Evolutionary conservation across 768 basidiomycete genomes (phyloP).

Genomic region (Boletus patriciae): DNA sequence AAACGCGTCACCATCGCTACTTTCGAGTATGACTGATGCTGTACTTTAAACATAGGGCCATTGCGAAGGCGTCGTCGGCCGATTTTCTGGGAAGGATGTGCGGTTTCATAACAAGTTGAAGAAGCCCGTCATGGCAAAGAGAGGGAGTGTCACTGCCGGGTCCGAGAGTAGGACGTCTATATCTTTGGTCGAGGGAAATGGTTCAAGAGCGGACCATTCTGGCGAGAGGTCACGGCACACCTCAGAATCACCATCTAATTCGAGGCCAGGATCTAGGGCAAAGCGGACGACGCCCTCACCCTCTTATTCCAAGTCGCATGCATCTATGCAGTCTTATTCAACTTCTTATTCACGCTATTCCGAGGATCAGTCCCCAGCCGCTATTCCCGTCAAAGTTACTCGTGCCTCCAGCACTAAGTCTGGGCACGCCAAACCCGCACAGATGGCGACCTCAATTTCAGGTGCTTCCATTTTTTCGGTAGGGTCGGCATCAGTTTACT

Average conservation of each 20-base stretch:
- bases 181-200: slow-evolving; percentile 15
- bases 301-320: slow-evolving; percentile 11
- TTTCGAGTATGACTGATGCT: background rate
- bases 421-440: slow-evolving; percentile 20
- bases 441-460: slow-evolving; percentile 27
- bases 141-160: slow-evolving; percentile 32
- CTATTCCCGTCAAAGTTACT: background rate
- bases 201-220: background rate
- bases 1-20: background rate
- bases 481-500: slow-evolving; percentile 28
- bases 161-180: slow-evolving; percentile 19
- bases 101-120: slow-evolving; percentile 74
- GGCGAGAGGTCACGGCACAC: slow-evolving; percentile 6
- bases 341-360: slow-evolving; percentile 16
- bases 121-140: slow-evolving; percentile 75
- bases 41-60: slow-evolving; percentile 53
- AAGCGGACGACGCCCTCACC: slow-evolving; percentile 23
- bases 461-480: slow-evolving; percentile 30
- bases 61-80: slow-evolving; percentile 85
- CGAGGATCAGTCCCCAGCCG: slow-evolving; percentile 9
- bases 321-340: slow-evolving; percentile 16
- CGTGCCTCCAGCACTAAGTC: background rate
- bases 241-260: slow-evolving; percentile 20
- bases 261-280: slow-evolving; percentile 19
- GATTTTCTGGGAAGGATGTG: slow-evolving; percentile 64